Percentiles rank a stretch among this genome's conserved stretches.
phyloP scores from a whole-genome alignment of 345 rosid genomes.

The Hibiscus syriacus region DNA sequence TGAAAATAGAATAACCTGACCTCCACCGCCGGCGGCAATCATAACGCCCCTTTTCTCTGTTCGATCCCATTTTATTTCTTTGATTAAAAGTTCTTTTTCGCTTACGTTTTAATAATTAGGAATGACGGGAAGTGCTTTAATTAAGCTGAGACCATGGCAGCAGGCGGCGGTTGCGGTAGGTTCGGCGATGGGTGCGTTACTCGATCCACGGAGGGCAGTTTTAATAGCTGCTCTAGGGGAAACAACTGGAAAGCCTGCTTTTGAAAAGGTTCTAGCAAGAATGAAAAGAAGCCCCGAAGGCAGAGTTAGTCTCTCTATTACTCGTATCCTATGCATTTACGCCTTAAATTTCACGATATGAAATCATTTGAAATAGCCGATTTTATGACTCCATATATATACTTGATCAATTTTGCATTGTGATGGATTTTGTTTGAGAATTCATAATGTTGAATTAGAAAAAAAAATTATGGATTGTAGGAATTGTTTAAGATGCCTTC shows the following conservation, averaged over 20 bases:
- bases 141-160: conserved; percentile 56
- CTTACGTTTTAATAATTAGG: neutral
- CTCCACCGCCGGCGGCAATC: neutral
- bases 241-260: conserved; percentile 66
- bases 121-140: conserved; percentile 32
- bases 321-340: neutral
- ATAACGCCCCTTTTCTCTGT: neutral
- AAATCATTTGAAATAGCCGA: neutral
- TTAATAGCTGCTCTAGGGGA: conserved; percentile 70
- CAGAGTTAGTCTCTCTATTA: conserved; percentile 31
- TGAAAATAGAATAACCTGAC: neutral
- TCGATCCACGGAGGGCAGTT: conserved; percentile 65
- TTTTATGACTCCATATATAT: neutral
- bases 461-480: neutral
- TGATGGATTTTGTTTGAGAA: neutral
- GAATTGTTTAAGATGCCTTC: neutral
- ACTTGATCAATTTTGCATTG: neutral
- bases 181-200: conserved; percentile 64
- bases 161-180: conserved; percentile 65
- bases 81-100: neutral
- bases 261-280: conserved; percentile 56
- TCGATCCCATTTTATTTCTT: neutral
- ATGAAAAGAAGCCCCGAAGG: conserved; percentile 65
- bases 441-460: neutral
- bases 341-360: neutral